Evolutionary conservation across 441 rosid species (phyloP), one percentile per base, ranked within the genome.

Genomic region (Pelargonium exstipulatum): DNA sequence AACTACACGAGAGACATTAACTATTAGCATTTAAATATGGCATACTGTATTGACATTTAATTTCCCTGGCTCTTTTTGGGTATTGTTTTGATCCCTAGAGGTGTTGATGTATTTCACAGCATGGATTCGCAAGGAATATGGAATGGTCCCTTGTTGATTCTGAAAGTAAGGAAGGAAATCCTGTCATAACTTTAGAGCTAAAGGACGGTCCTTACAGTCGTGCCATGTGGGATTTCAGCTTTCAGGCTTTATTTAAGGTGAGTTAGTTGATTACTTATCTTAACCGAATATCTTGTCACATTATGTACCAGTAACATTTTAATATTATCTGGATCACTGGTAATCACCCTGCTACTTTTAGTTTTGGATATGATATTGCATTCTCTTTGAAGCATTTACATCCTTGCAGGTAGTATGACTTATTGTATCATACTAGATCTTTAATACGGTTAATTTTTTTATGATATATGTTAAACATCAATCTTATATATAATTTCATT

Each of bases 51-150:
- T 64, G 10, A 46, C 18, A 37, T 3, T 20, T 9, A 16, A 22
- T 7, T 69, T 60, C 9, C 40, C 40, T 67, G 51, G 37, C 60
- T 51, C 18, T 35, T 43, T 4, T 4, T 57, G 12, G 68, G 29
- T 55, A 18, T 69, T 22, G 22, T 69, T 58, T 24, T 74, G 64
- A 62, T 49, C 73, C 76, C 12, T 66, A 43, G 26, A 73, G 67
- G 6, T 71, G 4, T 66, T 46, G 66, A 14, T 72, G 73, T 61
- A 51, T 66, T 77, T 60, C 40, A 82, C 77, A 90, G 99, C 97
- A 94, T 81, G 97, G 99, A 20, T 94, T 94, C 80, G 95, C 89
- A 61, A 87, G 99, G 76, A 94, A 91, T 75, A 69, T 94, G 96
- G 99, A 94, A 75, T 91, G 99, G 97, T 88, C 92, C 13, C 22